These are phyloP conservation scores for Aspergillus affinis DNA, from an alignment of 495 filamentous ascomycete species.

Conservation along the genomic window DNA sequence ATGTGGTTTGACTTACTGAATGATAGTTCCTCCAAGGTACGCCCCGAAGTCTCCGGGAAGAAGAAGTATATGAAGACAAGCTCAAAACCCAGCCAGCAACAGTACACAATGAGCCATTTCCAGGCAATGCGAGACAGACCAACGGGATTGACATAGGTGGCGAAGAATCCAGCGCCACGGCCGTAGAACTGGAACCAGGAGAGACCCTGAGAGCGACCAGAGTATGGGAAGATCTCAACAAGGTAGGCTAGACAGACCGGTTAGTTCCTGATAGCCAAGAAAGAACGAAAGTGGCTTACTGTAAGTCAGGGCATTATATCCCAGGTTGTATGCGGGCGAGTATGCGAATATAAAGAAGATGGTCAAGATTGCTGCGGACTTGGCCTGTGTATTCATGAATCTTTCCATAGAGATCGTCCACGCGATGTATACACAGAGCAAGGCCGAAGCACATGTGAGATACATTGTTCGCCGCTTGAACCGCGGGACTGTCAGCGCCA, in stretches of 20 bases:
- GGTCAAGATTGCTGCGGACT: conserved; percentile 47
- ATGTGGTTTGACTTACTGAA: not conserved
- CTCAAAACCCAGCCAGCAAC: conserved; percentile 54
- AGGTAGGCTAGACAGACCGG: conserved; percentile 45
- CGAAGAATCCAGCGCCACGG: conserved; percentile 54
- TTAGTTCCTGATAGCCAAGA: conserved; percentile 2
- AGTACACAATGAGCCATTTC: conserved; percentile 65
- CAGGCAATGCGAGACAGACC: conserved; percentile 58
- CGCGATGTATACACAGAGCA: conserved; percentile 56
- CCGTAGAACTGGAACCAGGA: conserved; percentile 64
- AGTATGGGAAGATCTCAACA: conserved; percentile 64
- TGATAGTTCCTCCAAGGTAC: conserved; percentile 3
- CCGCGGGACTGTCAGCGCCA: conserved; percentile 51
- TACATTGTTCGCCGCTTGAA: conserved; percentile 61
- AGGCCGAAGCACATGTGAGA: conserved; percentile 49
- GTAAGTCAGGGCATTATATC: conserved; percentile 68
- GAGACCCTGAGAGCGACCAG: conserved; percentile 59
- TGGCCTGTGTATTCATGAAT: conserved; percentile 42
- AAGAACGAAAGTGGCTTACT: conserved; percentile 38
- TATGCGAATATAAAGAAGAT: conserved; percentile 66
- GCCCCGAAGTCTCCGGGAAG: conserved; percentile 2
- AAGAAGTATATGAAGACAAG: conserved; percentile 3
- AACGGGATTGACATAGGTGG: conserved; percentile 65
- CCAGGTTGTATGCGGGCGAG: conserved; percentile 64
- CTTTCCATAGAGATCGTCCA: conserved; percentile 61